Evolutionary conservation across 108 stramenopile genomes (phyloP).

Genomic region (Fistulifera solaris): DNA sequence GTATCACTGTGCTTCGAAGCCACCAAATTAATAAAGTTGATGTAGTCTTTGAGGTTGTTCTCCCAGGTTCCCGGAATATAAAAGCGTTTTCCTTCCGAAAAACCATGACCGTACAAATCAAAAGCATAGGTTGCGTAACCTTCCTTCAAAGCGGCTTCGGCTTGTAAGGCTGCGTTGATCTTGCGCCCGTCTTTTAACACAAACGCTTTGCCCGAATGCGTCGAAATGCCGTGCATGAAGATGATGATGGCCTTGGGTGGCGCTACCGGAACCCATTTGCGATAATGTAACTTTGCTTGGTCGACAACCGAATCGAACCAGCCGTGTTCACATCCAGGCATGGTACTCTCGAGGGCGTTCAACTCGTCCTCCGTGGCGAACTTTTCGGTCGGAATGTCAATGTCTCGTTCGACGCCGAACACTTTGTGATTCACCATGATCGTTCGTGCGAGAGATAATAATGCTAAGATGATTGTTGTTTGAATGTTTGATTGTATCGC

Average conservation of each 20-base stretch:
- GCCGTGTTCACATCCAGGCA: constrained; percentile 27
- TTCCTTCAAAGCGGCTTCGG: constrained; percentile 5
- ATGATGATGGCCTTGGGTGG: constrained; percentile 28
- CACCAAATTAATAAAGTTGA: constrained; percentile 21
- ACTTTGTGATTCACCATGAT: constrained; percentile 5
- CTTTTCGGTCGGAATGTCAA: constrained; percentile 7
- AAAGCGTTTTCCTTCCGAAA: constrained; percentile 35
- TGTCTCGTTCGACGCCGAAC: constrained; percentile 9
- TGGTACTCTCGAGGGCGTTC: constrained; percentile 1
- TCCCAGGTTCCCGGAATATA: constrained; percentile 31
- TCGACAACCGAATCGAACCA: constrained; percentile 24
- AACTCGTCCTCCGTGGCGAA: constrained; percentile 15
- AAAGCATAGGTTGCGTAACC: constrained; percentile 16
- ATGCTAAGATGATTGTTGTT: too few species aligned
- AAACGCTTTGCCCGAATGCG: constrained; percentile 10
- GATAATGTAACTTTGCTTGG: constrained; percentile 24
- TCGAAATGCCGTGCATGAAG: constrained; percentile 26
- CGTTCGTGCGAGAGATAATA: not conserved
- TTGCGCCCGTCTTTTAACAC: constrained; percentile 15
- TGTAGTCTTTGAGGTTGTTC: constrained; percentile 23
- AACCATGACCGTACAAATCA: constrained; percentile 44
- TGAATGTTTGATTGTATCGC: too few species aligned
- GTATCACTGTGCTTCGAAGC: constrained; percentile 12
- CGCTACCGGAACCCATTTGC: constrained; percentile 21
- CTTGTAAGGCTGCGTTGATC: constrained; percentile 9